phyloP scores from a whole-genome alignment of 2,329 filamentous ascomycete genomes.

The Fusarium hostae region DNA sequence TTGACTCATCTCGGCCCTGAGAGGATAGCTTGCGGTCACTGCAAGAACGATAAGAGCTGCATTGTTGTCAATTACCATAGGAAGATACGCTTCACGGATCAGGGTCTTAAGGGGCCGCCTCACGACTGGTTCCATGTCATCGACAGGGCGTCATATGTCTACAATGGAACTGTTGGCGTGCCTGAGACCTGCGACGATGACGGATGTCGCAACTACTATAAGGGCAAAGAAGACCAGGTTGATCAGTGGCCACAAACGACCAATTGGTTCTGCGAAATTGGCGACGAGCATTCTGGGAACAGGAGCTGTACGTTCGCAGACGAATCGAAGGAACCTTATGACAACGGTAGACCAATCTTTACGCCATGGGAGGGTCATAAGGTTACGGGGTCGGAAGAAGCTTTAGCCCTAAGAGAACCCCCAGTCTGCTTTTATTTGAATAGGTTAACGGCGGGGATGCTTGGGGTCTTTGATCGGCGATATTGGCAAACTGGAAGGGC shows the following conservation, averaged over 20 bases:
- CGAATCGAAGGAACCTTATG: rapidly evolving
- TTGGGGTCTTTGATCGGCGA: no score
- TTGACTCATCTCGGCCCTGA: rapidly evolving
- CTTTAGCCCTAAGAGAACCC: not conserved
- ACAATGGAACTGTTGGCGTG: not conserved
- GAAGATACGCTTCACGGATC: not conserved
- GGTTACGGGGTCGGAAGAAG: not conserved
- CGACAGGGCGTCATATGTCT: not conserved
- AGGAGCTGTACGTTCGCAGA: rapidly evolving
- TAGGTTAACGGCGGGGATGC: rapidly evolving
- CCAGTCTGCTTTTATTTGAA: not conserved
- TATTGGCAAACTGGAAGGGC: not conserved
- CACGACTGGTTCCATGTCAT: not conserved
- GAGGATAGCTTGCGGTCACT: not conserved
- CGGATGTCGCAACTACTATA: not conserved
- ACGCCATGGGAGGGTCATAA: rapidly evolving
- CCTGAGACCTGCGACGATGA: not conserved
- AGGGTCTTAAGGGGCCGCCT: not conserved
- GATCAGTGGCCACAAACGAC: rapidly evolving
- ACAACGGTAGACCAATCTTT: rapidly evolving
- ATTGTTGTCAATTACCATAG: not conserved
- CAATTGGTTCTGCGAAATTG: not conserved
- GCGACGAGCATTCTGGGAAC: rapidly evolving
- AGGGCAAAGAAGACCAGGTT: not conserved
- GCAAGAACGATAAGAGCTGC: not conserved